phyloP scores from a whole-genome alignment of 768 basidiomycete genomes.

The Suillus lakei region DNA sequence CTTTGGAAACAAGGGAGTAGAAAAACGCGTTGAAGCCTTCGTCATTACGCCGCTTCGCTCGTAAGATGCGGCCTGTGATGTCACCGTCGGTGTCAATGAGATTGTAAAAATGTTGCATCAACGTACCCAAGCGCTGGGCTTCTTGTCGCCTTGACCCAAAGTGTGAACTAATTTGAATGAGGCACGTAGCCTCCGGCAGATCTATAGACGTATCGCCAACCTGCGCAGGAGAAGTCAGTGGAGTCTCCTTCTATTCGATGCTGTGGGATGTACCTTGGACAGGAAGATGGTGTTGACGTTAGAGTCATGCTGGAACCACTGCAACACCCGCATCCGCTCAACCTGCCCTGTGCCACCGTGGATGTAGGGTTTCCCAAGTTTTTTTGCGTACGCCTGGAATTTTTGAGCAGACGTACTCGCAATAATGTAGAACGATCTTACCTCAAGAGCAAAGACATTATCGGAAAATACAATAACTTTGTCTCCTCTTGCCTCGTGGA shows the following conservation, averaged over 20 bases:
- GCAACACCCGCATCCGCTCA: slow-evolving; percentile 93
- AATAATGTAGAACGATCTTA: slow-evolving; percentile 36
- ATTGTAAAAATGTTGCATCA: slow-evolving; percentile 10
- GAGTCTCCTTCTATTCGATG: slow-evolving; percentile 14
- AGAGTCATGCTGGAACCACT: slow-evolving; percentile 94
- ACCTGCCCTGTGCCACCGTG: slow-evolving; percentile 95
- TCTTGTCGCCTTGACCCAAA: slow-evolving; percentile 98
- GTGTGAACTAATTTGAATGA: slow-evolving; percentile 99
- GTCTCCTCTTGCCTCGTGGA: slow-evolving; percentile 96
- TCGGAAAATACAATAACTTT: slow-evolving; percentile 99
- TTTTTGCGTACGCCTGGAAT: slow-evolving; percentile 86
- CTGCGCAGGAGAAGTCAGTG: slow-evolving; percentile 42
- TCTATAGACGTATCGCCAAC: slow-evolving; percentile 99
- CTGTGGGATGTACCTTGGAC: slow-evolving; percentile 71
- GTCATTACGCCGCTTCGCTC: slow-evolving; percentile 97
- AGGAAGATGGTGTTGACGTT: slow-evolving; percentile 98
- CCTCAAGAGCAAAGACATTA: slow-evolving; percentile 96
- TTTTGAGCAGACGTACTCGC: slow-evolving; percentile 4
- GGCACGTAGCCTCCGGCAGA: slow-evolving; percentile 97
- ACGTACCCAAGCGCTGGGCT: slow-evolving; percentile 89
- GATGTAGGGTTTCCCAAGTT: slow-evolving; percentile 92
- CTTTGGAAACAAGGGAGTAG: slow-evolving; percentile 98
- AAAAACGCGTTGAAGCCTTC: slow-evolving; percentile 99
- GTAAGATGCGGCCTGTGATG: slow-evolving; percentile 83
- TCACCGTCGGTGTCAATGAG: slow-evolving; percentile 21